Evolutionary conservation across 805 yeast genomes (phyloP), one percentile per base, ranked within the genome.

Genomic region (Starmerella kuoi): DNA sequence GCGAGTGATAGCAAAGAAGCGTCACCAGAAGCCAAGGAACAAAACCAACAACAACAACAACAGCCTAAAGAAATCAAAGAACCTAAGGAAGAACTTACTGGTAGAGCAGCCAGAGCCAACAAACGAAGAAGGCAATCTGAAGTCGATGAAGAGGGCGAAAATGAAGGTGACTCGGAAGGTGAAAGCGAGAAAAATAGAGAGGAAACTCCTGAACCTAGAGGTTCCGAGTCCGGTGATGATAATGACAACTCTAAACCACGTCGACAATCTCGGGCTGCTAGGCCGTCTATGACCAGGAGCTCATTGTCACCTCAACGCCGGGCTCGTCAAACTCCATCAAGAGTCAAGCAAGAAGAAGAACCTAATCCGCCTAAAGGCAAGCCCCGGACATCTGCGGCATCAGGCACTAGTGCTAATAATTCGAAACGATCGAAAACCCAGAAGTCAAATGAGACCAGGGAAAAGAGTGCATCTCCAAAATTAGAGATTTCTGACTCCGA

Each of bases 231-330:
- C 14, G 31, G 32, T 5, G 18, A 14, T 14, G 28, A 23, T 12
- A 12, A 19, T 11, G 39, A 37, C 5, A 27, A 35, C 12, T 11
- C 15, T n/a, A 33, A 35, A 3, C 7, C 35, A 3, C 32, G 44
- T 5, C 35, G 44, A 8, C 32, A 24, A 8, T 35, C 40, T 12
- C 9, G 44, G 12, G 45, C 45, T 6, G 45, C 45, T 28, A 33
- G 45, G 4, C 45, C 45, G 12, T 20, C 45, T 2, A 42, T 42
- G 45, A 42, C 45, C 6, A 21, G 45, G 11, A 37, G 31, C 26
- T 25, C 28, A 5, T 30, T 42, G 5, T 37, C 45, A 3, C 45
- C 45, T 3, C 41, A 31, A 26, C 35, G 41, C 7, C 18, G 35
- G 22, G 4, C 27, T 7, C 28, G 36, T 14, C 27, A 21, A 25